Conservation (phyloP, 2,329 filamentous ascomycete genomes). For the Thelonectria discophora region DNA sequence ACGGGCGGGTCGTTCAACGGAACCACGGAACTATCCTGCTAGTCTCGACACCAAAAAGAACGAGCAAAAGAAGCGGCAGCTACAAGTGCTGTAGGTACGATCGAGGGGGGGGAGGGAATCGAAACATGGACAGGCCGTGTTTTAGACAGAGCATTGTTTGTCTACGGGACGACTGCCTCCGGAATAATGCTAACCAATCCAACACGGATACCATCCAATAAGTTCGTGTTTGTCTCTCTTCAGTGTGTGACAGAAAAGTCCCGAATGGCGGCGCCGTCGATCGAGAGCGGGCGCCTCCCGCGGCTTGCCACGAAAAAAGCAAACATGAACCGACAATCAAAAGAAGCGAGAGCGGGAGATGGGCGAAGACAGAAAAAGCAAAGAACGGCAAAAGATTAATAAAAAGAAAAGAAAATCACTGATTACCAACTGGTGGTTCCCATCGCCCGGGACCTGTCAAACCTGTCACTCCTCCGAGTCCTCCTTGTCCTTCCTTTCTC, state of each 20-base stretch:
- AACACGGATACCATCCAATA: too few relatives aligned
- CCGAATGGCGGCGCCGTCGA: conserved; percentile 12
- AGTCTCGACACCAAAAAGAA: neutral
- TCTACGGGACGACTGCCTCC: too few relatives aligned
- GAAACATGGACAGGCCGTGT: neutral
- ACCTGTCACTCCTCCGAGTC: too few relatives aligned
- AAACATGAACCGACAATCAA: neutral
- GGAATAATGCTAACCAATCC: too few relatives aligned
- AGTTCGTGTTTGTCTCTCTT: neutral
- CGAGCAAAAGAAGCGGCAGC: neutral
- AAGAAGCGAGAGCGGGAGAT: neutral
- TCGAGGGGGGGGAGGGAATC: neutral
- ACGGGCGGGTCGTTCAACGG: too few relatives aligned
- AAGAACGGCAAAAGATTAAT: neutral
- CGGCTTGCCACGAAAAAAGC: conserved; percentile 6
- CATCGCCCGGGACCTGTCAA: too few relatives aligned
- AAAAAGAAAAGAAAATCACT: neutral
- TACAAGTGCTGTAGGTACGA: neutral
- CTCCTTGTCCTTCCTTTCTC: too few relatives aligned
- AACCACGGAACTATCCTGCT: too few relatives aligned
- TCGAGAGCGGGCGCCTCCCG: conserved; percentile 18
- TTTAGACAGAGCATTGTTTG: neutral
- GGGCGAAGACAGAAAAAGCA: neutral
- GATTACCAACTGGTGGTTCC: too few relatives aligned
- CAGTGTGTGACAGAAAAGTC: neutral